Base-by-base conservation (phyloP, 2,329 filamentous ascomycete genomes). In the Penicillium sp. region DNA sequence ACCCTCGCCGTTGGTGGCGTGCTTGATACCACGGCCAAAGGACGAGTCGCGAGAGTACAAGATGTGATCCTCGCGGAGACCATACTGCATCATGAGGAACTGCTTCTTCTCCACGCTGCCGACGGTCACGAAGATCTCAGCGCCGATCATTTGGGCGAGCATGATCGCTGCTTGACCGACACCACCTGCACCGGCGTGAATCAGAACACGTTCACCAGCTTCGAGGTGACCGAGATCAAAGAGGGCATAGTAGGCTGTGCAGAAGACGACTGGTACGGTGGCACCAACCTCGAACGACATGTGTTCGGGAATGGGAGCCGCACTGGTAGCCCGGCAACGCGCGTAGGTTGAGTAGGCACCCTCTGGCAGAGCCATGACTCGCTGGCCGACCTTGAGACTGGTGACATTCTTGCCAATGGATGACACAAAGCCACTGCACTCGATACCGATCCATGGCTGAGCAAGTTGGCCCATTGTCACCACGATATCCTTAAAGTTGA, bases 401-500 rank as follows among this genome's bases (percentile, higher is more conserved):
- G 52, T 54, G 9, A 70, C 64, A 9, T 59, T 59, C n/a, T 53
- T 56, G 1, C 70, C 70, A 8, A 69, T 53, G 3, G 49, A 46
- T n/a, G 55, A 59, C 8, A 72, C 57, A 24, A 71, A 39, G 33
- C 69, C 69, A 52, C 55, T 57, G 39, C 61, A 69, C 48, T 72
- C 69, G 6, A 66, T 57, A 15, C 69, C 68, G 18, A 70, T 54
- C n/a, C 63, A 63, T 0, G 53, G 46, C 18, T 60, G 59, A 8
- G 54, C 52, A 6, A 68, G 25, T 35, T 70, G 66, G 4, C 71
- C 71, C 64, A 69, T 69, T 1, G 65, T 56, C 4, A 68, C 60
- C 42, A 67, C 62, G 18, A 70, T 61, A 50, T 72, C 68, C 20
- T 64, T 64, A 55, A 69, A 68, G 46, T 70, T 71, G 28, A 72